Base-by-base conservation (phyloP, 1,139 yeast genomes). In the Saccharomyces hybrid region DNA sequence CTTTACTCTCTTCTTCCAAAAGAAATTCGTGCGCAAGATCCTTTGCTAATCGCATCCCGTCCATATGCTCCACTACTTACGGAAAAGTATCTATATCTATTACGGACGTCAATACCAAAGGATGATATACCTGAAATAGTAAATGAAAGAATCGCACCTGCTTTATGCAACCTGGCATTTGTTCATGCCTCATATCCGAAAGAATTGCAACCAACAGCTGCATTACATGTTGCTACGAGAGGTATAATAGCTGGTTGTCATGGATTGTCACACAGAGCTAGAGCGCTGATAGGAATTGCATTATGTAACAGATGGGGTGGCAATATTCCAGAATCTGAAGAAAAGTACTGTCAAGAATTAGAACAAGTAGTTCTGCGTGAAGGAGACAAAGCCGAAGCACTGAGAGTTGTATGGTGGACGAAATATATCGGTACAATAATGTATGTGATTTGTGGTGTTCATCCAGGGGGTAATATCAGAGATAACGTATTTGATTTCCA, bases 231-330 rank as follows among this genome's bases (percentile, higher is more conserved):
- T 29, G 88, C 87, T 5, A 78, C 84, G 0, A 78, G 86, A 0
- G 90, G 90, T 14, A 77, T 82, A 19, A 78, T 84, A 51, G 81
- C 88, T 0, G 88, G 88, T 0, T 77, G 84, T 3, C 87, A 83
- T 63, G 90, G 89, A 3, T 69, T 84, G 47, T 79, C 86, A 0
- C 89, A 84, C 64, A 77, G 82, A 60, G 80, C 80, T 2, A 72
- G 88, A 53, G 87, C 87, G 0, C 69, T 84, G 51, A 75, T 84
- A 11, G 89, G 89, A 0, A 75, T 84, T 41, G 86, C 88, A 2
- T 70, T 84, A 27, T 81, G 88, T 68, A 86, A 83, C 61, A 73
- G 90, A 60, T 84, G 89, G 89, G 89, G 89, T 38, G 87, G 85
- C 1, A 87, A 83, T 60, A 71, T 83, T 14, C 84, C 87, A 9